Evolutionary conservation across 1,284 basidiomycete species (phyloP).

Genomic region (Amylostereum areolatum): DNA sequence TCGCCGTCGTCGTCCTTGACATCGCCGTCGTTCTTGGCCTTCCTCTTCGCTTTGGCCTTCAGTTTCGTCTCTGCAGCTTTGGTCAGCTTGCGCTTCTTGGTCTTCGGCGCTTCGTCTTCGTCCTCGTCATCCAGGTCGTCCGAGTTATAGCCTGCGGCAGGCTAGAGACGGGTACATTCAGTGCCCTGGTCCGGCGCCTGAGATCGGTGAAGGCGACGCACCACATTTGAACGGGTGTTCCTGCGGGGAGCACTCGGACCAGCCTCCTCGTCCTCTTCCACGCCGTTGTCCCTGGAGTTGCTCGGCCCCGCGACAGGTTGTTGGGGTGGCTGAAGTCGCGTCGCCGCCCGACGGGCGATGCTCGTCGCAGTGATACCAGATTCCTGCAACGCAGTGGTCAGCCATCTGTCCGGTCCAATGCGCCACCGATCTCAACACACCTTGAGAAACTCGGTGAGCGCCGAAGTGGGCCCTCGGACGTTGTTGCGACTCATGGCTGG

Average conservation of each 20-base stretch:
- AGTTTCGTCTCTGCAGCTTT: slow-evolving; percentile 32
- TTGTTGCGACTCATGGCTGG: slow-evolving; percentile 45
- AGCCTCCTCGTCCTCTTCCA: too few relatives aligned
- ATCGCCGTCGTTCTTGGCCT: too few relatives aligned
- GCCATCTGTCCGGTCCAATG: slow-evolving; percentile 2
- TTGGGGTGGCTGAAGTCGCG: slow-evolving; percentile 28
- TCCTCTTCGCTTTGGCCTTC: slow-evolving; percentile 40
- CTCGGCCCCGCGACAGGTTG: slow-evolving; percentile 46
- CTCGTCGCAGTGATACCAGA: slow-evolving; percentile 73
- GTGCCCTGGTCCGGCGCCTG: too few relatives aligned
- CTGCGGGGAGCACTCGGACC: slow-evolving; percentile 10
- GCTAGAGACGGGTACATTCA: background rate
- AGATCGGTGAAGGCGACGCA: too few relatives aligned
- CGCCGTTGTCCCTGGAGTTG: slow-evolving; percentile 30
- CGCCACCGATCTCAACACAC: slow-evolving; percentile 36
- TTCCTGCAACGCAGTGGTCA: slow-evolving; percentile 46
- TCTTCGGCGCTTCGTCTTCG: slow-evolving; percentile 26
- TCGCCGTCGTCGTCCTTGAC: slow-evolving; percentile 39
- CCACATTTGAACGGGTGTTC: slow-evolving; percentile 6
- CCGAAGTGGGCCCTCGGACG: slow-evolving; percentile 86
- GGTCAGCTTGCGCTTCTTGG: slow-evolving; percentile 40
- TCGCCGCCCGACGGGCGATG: slow-evolving; percentile 52
- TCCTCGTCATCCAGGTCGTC: slow-evolving; percentile 67
- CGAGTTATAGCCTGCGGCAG: slow-evolving; percentile 56
- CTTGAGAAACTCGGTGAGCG: slow-evolving; percentile 86